Evolutionary conservation across 352 stramenopile genomes (phyloP).

Genomic region (Phytophthora pinifolia): DNA sequence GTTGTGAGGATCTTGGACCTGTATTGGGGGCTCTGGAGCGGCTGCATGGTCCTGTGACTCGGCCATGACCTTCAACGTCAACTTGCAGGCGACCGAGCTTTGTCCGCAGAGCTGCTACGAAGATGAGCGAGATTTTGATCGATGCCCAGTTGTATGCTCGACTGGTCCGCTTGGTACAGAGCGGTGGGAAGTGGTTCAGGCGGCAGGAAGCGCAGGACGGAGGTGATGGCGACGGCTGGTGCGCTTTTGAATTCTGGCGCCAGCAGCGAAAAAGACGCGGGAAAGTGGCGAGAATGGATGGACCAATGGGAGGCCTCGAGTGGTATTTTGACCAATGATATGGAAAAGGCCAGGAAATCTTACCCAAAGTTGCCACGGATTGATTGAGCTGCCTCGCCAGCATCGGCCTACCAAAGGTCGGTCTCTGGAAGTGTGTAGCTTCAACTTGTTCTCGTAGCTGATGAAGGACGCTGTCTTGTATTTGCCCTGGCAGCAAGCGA

Average conservation of each 20-base stretch:
- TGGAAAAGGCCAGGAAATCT: no score
- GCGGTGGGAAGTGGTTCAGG: not conserved
- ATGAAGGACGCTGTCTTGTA: slow-evolving; percentile 3
- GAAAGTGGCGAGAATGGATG: slow-evolving; percentile 1
- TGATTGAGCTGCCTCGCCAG: no score
- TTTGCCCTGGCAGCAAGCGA: slow-evolving; percentile 11
- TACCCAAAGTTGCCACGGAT: no score
- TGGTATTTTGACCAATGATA: slow-evolving; percentile 14
- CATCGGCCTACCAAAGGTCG: slow-evolving; percentile 12
- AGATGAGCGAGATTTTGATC: not conserved
- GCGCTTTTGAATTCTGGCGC: slow-evolving; percentile 26
- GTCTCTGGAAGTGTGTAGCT: slow-evolving; percentile 7
- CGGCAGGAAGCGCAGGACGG: not conserved
- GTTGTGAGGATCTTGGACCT: not conserved
- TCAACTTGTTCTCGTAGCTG: slow-evolving; percentile 20
- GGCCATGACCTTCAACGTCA: slow-evolving; percentile 11
- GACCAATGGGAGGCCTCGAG: no score
- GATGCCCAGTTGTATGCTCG: not conserved
- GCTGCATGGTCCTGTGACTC: not conserved
- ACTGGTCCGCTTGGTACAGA: not conserved
- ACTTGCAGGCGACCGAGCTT: slow-evolving; percentile 4
- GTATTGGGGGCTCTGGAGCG: not conserved
- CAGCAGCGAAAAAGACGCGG: slow-evolving; percentile 19
- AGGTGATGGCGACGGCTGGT: not conserved
- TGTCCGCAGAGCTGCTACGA: slow-evolving; percentile 8